phyloP scores from a whole-genome alignment of 768 basidiomycete species.

The Tremella fuciformis region DNA sequence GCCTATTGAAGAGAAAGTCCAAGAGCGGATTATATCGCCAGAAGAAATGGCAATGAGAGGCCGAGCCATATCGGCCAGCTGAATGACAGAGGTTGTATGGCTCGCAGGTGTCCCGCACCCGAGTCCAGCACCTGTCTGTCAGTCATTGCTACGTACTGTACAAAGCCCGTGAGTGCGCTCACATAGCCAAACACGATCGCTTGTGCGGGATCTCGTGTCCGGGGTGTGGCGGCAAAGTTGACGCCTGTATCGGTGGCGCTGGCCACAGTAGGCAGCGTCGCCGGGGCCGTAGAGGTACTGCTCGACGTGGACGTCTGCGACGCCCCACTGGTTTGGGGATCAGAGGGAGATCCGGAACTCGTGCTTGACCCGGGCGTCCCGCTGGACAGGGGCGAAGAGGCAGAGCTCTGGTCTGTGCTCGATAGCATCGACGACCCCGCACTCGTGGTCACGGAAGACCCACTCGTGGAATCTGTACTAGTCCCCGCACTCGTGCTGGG shows the following conservation, averaged over 20 bases:
- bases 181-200: slow-evolving; percentile 4
- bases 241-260: neutral
- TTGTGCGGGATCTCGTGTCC: neutral
- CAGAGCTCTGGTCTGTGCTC: neutral
- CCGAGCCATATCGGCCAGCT: no score
- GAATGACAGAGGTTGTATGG: no score
- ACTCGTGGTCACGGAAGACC: no score
- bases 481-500: neutral
- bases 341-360: neutral
- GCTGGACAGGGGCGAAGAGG: neutral
- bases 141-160: no score
- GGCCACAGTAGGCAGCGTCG: neutral
- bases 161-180: no score
- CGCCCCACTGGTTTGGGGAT: neutral
- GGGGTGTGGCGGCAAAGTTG: neutral
- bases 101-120: no score
- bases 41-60: no score
- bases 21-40: no score
- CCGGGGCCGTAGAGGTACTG: neutral
- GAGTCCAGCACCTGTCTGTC: no score
- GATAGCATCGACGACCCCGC: no score
- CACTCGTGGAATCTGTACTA: neutral
- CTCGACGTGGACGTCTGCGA: neutral
- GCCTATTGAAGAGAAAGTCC: no score
- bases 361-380: neutral